Conservation (phyloP, 805 yeast species). For the Scheffersomyces ergatensis region DNA sequence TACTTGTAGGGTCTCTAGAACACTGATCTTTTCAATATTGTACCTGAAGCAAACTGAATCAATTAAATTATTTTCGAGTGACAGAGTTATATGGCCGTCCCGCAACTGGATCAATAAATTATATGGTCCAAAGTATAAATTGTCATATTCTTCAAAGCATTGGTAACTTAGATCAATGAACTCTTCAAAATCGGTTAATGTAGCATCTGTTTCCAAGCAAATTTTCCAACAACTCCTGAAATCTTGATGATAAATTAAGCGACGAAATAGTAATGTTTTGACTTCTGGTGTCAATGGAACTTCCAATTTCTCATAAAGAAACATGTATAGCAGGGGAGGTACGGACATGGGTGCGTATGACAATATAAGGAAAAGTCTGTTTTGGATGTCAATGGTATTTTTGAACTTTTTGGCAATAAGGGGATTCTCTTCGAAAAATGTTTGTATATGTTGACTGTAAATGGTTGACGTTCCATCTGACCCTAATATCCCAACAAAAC, state of each 20-base stretch:
- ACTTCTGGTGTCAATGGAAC: constrained; percentile 16
- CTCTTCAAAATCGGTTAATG: constrained; percentile 37
- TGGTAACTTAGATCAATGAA: constrained; percentile 24
- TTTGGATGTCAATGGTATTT: constrained; percentile 23
- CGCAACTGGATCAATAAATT: constrained; percentile 21
- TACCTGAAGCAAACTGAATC: constrained; percentile 17
- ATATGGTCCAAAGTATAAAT: constrained; percentile 23
- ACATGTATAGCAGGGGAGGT: constrained; percentile 23
- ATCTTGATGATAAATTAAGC: constrained; percentile 29
- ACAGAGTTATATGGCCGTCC: constrained; percentile 6
- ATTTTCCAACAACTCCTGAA: constrained; percentile 30
- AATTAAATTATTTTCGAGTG: constrained; percentile 13
- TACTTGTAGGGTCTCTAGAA: no score
- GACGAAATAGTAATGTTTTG: constrained; percentile 19
- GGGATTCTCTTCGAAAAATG: background rate
- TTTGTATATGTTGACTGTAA: no score
- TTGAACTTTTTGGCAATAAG: background rate
- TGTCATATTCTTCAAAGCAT: constrained; percentile 14
- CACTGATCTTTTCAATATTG: constrained; percentile 1
- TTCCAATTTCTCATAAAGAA: constrained; percentile 14
- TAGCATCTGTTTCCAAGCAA: constrained; percentile 20
- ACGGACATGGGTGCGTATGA: constrained; percentile 31
- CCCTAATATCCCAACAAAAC: no score
- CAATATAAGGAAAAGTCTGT: constrained; percentile 25
- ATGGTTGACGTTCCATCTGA: no score